Base-by-base conservation (phyloP, 23 red algal genomes). In the Chondrus crispus region DNA sequence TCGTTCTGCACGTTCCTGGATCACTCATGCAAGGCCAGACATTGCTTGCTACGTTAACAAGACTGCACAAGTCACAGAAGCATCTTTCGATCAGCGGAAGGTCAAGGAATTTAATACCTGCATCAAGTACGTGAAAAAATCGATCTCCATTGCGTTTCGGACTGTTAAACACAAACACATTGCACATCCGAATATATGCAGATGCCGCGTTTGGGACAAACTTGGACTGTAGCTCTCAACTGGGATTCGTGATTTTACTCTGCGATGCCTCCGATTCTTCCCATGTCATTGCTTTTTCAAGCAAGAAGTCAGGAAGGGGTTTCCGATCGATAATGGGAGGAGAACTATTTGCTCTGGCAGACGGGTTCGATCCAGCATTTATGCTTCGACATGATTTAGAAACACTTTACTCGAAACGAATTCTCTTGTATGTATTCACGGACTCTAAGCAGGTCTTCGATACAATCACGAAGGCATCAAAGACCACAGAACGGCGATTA, bases 321-420 rank as follows among this genome's bases (percentile, higher is more conserved):
- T 14, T 43, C 11, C 12, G 75, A 43, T 57, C 40, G 30, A 81
- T 81, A 12, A 81, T 43, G 35, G 75, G 40, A 43, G 75, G 14
- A 14, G 75, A 81, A 41, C 13, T 46, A 81, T 46, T 14, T 11
- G 75, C 35, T 20, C 29, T 81, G 13, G 46, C 46, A 13, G 12
- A 81, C 35, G 75, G 29, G 11, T 81, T 81, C 75, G 75, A 81
- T 57, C 20, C 75, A 11, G 75, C 46, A 11, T 81, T 50, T 41
- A 81, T 54, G 20, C 36, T 81, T 42, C 22, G 24, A 43, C 36
- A 81, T 41, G 35, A 81, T 57, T 42, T 46, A 41, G 12, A 81
- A 42, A 20, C 12, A 11, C 42, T 81, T 10, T 18, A 12, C 43
- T 20, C 20, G 13, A 28, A 14, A 13, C 75, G 20, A 81, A 16